A percentile compares a stretch with the other conserved stretches of the same genome.
These are phyloP conservation scores for Pseudogymnoascus sp. DNA, from an alignment of 2,329 filamentous ascomycete species.

Conservation along the genomic window DNA sequence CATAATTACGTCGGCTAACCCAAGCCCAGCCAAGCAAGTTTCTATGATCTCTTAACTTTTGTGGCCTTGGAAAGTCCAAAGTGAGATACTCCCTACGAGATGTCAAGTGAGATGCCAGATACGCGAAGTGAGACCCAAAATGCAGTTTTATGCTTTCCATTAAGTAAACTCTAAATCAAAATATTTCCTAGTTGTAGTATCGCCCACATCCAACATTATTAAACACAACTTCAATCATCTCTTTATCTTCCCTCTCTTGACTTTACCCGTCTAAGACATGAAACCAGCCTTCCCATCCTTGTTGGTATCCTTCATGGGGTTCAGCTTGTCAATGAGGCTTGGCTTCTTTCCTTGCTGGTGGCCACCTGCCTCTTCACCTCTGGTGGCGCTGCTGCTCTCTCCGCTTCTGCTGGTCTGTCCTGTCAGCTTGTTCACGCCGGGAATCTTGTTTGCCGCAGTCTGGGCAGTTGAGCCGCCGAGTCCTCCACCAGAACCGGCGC, in stretches of 20 bases:
- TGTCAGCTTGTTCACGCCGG: neutral
- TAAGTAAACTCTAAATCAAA: neutral
- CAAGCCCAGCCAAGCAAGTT: neutral
- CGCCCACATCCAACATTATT: constrained; percentile 1
- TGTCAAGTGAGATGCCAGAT: neutral
- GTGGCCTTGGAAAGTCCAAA: neutral
- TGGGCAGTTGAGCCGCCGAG: neutral
- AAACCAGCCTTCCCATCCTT: constrained; percentile 47
- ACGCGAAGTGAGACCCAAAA: neutral
- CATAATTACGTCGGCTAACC: neutral
- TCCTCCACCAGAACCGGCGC: constrained; percentile 11
- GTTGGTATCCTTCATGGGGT: constrained; percentile 44
- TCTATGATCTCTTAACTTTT: neutral
- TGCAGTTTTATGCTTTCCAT: neutral
- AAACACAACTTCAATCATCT: neutral
- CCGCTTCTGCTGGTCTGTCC: neutral
- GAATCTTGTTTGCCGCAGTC: neutral
- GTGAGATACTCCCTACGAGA: neutral
- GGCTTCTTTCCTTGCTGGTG: constrained; percentile 32
- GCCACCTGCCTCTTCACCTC: neutral
- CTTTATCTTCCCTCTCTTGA: neutral
- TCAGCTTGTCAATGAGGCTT: constrained; percentile 42
- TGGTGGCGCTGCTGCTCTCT: neutral
- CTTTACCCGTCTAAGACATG: constrained; percentile 33
- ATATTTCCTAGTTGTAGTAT: neutral